A percentile compares a stretch with the other conserved stretches of the same genome.
Evolutionary conservation across 2,329 filamentous ascomycete genomes (phyloP).

Genomic region (Pseudogymnoascus verrucosus): DNA sequence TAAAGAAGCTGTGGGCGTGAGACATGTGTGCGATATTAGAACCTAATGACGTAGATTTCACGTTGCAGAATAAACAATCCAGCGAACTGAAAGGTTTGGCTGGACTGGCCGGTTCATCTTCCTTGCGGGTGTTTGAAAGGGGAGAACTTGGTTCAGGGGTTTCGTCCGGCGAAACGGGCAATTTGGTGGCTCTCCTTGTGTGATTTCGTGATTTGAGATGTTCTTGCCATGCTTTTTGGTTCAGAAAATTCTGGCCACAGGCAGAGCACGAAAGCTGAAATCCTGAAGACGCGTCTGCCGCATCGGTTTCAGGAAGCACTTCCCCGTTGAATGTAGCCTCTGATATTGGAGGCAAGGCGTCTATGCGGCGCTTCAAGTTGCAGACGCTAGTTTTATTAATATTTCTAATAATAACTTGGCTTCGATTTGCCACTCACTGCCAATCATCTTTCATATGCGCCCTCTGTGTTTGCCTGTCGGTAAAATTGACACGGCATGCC

Average conservation of each 20-base stretch:
- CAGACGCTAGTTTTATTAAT: neutral
- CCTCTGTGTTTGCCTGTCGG: neutral
- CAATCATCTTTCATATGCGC: neutral
- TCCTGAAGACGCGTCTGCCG: neutral
- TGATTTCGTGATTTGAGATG: constrained; percentile 17
- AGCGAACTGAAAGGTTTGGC: constrained; percentile 21
- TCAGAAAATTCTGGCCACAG: neutral
- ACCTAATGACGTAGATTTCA: constrained; percentile 25
- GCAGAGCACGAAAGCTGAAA: neutral
- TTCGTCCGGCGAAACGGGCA: neutral
- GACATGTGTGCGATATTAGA: constrained; percentile 41
- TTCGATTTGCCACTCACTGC: constrained; percentile 3
- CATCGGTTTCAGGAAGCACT: neutral
- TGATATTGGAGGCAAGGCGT: neutral
- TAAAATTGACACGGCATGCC: neutral
- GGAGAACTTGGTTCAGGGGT: neutral
- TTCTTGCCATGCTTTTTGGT: constrained; percentile 14
- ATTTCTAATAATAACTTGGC: neutral
- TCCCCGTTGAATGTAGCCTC: neutral
- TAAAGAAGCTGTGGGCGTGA: constrained; percentile 37
- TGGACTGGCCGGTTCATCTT: neutral
- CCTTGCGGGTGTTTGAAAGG: neutral
- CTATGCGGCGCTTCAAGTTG: constrained; percentile 1
- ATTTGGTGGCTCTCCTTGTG: constrained; percentile 1
- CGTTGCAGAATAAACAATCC: constrained; percentile 38